These are phyloP conservation scores for Entomortierella chlamydospora DNA, from an alignment of 192 early-diverging fungal genomes.

Conservation along the genomic window DNA sequence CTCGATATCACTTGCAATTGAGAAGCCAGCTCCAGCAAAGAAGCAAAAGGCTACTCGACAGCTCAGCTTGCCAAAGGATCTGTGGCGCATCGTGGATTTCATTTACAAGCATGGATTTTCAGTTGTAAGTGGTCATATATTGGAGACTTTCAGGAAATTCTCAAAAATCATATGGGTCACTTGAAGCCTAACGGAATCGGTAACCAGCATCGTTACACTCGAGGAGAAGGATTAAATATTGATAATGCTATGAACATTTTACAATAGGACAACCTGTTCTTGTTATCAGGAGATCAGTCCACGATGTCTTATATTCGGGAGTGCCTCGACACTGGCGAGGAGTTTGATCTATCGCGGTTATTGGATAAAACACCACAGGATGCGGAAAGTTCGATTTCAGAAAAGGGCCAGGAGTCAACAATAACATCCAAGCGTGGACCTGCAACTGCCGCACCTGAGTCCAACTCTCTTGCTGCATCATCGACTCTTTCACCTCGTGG, in stretches of 20 bases:
- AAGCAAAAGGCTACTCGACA: slow-evolving; percentile 39
- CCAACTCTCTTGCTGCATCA: slow-evolving; percentile 17
- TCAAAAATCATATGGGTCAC: too few relatives aligned
- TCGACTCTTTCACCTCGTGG: slow-evolving; percentile 28
- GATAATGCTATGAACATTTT: too few relatives aligned
- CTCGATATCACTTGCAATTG: background rate
- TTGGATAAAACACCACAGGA: slow-evolving; percentile 27
- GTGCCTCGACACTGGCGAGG: slow-evolving; percentile 82
- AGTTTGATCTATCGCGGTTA: slow-evolving; percentile 67
- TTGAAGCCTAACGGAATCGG: too few relatives aligned
- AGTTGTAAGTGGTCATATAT: slow-evolving; percentile 58
- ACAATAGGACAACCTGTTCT: slow-evolving; percentile 73
- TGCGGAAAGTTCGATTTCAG: background rate
- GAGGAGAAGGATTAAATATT: too few relatives aligned
- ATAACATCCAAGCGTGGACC: background rate
- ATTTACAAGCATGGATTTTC: slow-evolving; percentile 73
- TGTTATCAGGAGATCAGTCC: slow-evolving; percentile 68
- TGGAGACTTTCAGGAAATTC: too few relatives aligned
- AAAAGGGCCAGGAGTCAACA: background rate
- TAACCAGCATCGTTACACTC: too few relatives aligned
- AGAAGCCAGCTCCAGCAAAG: slow-evolving; percentile 5
- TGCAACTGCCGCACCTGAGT: too few relatives aligned
- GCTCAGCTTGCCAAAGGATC: slow-evolving; percentile 69
- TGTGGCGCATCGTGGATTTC: slow-evolving; percentile 80
- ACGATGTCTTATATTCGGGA: slow-evolving; percentile 77